Percentiles rank a stretch among this genome's conserved stretches.
Evolutionary conservation across 1,139 yeast species (phyloP).

Genomic region (Blastobotrys serpentis): DNA sequence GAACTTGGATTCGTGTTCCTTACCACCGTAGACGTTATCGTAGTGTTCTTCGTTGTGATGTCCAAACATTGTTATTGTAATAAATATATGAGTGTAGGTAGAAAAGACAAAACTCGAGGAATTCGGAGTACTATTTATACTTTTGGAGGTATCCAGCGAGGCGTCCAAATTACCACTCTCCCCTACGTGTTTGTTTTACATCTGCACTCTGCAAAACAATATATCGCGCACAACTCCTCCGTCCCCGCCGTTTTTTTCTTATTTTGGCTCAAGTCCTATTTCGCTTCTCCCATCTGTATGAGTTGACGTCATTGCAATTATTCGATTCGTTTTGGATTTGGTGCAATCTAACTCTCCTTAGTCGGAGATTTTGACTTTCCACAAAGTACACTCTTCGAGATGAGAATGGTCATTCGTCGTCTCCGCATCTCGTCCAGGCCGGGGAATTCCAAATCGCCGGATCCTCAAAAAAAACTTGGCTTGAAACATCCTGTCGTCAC

Average conservation of each 20-base stretch:
- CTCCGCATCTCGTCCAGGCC: too few species aligned
- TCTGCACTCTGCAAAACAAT: not conserved
- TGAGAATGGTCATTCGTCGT: too few species aligned
- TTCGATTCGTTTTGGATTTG: too few species aligned
- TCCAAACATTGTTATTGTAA: slow-evolving; percentile 33
- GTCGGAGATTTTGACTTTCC: too few species aligned
- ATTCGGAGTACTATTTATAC: not conserved
- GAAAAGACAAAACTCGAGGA: not conserved
- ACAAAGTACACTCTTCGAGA: too few species aligned
- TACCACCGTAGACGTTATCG: slow-evolving; percentile 27
- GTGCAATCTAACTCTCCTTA: too few species aligned
- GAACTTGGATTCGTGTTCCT: slow-evolving; percentile 33
- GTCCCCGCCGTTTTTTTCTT: not conserved
- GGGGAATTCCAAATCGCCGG: not conserved
- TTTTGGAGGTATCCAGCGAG: not conserved
- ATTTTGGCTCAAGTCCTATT: too few species aligned
- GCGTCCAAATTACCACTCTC: too few species aligned
- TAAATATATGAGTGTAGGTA: not conserved
- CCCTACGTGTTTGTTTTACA: not conserved
- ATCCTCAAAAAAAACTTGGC: not conserved
- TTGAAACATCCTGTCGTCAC: not conserved
- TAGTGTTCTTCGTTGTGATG: slow-evolving; percentile 27
- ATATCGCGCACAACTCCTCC: not conserved
- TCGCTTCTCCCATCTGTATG: too few species aligned
- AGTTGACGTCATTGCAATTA: too few species aligned